These are phyloP conservation scores for Alopecurus myosuroides DNA, from an alignment of 176 grass and related monocot genomes.

Conservation along the genomic window DNA sequence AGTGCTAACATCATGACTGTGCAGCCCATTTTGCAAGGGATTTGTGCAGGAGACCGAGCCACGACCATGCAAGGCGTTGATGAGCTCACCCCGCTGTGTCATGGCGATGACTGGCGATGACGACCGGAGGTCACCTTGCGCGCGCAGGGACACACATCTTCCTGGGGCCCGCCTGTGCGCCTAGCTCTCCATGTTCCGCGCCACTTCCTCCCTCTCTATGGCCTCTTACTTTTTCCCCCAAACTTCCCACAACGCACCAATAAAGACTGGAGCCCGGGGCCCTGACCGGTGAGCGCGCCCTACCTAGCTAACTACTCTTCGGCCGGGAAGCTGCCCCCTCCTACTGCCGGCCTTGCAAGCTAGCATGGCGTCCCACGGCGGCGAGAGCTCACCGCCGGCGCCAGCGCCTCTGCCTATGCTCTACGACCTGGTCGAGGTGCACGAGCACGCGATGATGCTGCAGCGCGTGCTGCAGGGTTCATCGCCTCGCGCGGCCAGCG, in stretches of 20 bases:
- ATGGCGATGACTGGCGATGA: conserved; percentile 28
- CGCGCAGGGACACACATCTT: not conserved
- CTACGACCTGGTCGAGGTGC: conserved; percentile 17
- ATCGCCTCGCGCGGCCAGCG: not conserved
- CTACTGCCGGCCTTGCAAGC: no score
- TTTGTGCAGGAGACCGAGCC: not conserved
- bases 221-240: conserved; percentile 27
- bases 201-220: conserved; percentile 2
- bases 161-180: not conserved
- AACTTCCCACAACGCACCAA: conserved; percentile 22
- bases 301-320: not conserved
- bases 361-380: not conserved
- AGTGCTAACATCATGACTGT: not conserved
- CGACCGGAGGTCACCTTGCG: not conserved
- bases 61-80: not conserved
- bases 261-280: conserved; percentile 20
- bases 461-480: conserved; percentile 22
- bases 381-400: not conserved
- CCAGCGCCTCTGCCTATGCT: not conserved
- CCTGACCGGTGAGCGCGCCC: not conserved
- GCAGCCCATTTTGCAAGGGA: not conserved
- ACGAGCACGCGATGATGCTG: conserved; percentile 8
- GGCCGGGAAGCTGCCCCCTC: not conserved
- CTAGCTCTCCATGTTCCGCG: conserved; percentile 8
- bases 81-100: conserved; percentile 23